These are phyloP conservation scores for Pichia membranifaciens DNA, from an alignment of 805 yeast genomes.

Conservation along the genomic window DNA sequence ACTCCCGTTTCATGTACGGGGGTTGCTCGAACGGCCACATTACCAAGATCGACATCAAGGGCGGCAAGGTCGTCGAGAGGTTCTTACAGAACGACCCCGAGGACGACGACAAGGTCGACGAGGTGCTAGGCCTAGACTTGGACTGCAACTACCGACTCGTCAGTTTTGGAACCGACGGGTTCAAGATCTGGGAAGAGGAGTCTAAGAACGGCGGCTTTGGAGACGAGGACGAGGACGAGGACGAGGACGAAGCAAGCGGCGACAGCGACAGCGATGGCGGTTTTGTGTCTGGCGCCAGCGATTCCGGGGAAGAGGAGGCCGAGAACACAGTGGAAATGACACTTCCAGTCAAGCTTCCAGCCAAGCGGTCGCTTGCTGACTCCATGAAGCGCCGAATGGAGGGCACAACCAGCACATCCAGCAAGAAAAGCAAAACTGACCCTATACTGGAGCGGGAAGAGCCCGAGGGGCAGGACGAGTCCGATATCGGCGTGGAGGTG, in stretches of 20 bases:
- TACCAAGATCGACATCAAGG: conserved; percentile 57
- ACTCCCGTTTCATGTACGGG: conserved; percentile 59
- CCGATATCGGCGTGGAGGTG: conserved; percentile 6
- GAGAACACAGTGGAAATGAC: neutral
- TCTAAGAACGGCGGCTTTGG: conserved; percentile 19
- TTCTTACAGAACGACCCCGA: conserved; percentile 65
- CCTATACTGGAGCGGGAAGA: too few relatives aligned
- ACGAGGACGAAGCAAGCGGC: conserved; percentile 15
- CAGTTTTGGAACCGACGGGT: conserved; percentile 76
- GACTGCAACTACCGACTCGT: conserved; percentile 77
- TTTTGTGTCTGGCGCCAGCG: conserved; percentile 4
- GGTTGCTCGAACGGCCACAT: conserved; percentile 76
- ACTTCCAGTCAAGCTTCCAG: neutral
- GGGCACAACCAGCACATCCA: neutral
- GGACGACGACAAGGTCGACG: conserved; percentile 66
- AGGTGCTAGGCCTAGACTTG: conserved; percentile 67
- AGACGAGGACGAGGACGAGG: conserved; percentile 27
- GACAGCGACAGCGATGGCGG: conserved; percentile 13
- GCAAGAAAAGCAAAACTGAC: neutral
- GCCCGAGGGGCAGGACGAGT: neutral
- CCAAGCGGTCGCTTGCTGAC: conserved; percentile 6
- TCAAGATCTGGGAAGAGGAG: conserved; percentile 65
- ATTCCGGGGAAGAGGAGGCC: neutral
- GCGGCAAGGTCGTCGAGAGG: conserved; percentile 58
- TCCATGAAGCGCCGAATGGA: conserved; percentile 9